Base-by-base conservation (phyloP, 306 rosid genomes). In the Lathyrus aphaca region DNA sequence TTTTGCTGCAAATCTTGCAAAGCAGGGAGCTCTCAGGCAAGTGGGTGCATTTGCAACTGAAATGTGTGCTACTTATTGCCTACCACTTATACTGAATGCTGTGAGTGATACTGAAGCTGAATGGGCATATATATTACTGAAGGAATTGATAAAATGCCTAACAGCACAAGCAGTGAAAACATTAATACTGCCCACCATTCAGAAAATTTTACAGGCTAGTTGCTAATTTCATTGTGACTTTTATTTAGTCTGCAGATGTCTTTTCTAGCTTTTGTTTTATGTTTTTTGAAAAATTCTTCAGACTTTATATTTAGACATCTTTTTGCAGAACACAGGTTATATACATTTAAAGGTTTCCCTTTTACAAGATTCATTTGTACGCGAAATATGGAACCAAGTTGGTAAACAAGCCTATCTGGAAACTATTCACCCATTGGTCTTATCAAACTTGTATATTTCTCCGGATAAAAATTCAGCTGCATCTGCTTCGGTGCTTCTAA, bases 201-300 rank as follows among this genome's bases (percentile, higher is more conserved):
- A 90, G 85, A 94, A 79, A 78, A 85, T 94, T 78, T 81, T 94
- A 79, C 98, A 94, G 98, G 98, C 86, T 72, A 83, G 94, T 90
- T 81, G 45, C 48, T n/a, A 64, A 70, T 55, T 75, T 84, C 68
- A 32, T 61, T 72, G 48, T 50, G 21, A 66, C 50, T 43, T 63
- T 79, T 53, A 48, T 17, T 67, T 76, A 25, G 45, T n/a, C 40
- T 21, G 61, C 50, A 50, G 46, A 64, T 39, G 12, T 49, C 10
- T 42, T 29, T 69, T 21, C 8, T 74, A 15, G 5, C 45, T 21
- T 42, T 2, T 10, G 3, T 56, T 56, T 50, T 51, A 51, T 4
- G n/a, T 18, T 49, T 18, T 63, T 65, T 57, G 9, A 25, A 25
- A 21, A 30, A 67, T 71, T 75, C 38, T 40, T 69, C 56, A 38